Evolutionary conservation across 768 basidiomycete genomes (phyloP).

Genomic region (Pulveroboletus sp.): DNA sequence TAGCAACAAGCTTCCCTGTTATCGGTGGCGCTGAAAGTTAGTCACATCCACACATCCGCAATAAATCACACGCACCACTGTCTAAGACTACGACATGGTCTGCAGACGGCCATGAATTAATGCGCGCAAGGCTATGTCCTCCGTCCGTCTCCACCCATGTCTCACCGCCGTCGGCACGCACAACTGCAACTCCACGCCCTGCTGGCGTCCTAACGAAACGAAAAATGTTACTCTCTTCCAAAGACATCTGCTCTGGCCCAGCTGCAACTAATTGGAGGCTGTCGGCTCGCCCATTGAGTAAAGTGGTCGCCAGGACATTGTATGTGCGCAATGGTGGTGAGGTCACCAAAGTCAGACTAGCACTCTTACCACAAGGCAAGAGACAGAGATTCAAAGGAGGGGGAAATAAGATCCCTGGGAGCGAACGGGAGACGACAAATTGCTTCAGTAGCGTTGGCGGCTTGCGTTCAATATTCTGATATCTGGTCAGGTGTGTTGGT

Average conservation of each 20-base stretch:
- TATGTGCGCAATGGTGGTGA: constrained; percentile 63
- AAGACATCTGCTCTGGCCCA: constrained; percentile 34
- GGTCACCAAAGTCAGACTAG: constrained; percentile 54
- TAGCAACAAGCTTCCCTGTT: constrained; percentile 51
- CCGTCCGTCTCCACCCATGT: constrained; percentile 52
- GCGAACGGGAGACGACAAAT: constrained; percentile 66
- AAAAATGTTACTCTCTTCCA: constrained; percentile 50
- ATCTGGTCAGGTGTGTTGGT: constrained; percentile 3
- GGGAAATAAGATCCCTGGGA: constrained; percentile 42
- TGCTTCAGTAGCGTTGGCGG: constrained; percentile 80
- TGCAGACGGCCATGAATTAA: constrained; percentile 49
- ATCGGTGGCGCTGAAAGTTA: constrained; percentile 8
- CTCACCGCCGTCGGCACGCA: constrained; percentile 59
- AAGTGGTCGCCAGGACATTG: constrained; percentile 50
- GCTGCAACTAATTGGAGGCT: constrained; percentile 45
- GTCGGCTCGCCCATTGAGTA: constrained; percentile 58
- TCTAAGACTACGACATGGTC: constrained; percentile 71
- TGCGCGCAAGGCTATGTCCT: constrained; percentile 45
- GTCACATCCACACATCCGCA: neutral
- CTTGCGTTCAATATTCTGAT: constrained; percentile 81
- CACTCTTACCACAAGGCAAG: constrained; percentile 43
- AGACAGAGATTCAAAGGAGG: constrained; percentile 50
- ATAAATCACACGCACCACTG: constrained; percentile 41
- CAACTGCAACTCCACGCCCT: constrained; percentile 66
- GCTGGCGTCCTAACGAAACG: constrained; percentile 75